These are phyloP conservation scores for Astrothelium subdiscretum DNA, from an alignment of 495 filamentous ascomycete genomes.

Conservation along the genomic window DNA sequence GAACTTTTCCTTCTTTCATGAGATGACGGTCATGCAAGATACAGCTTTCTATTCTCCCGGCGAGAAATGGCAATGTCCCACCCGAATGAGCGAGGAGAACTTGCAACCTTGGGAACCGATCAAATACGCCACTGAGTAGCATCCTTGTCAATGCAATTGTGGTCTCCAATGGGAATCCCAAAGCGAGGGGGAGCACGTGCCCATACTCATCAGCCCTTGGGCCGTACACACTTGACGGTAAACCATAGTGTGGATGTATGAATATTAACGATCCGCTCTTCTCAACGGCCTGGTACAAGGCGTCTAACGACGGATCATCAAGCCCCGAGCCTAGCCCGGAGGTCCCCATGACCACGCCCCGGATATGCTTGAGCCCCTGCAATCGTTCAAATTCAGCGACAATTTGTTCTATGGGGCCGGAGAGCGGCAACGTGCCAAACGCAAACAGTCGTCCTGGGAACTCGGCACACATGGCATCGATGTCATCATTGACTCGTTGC, in stretches of 20 bases:
- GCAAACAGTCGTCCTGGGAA: slow-evolving; percentile 56
- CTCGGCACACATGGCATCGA: slow-evolving; percentile 52
- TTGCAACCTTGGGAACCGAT: slow-evolving; percentile 55
- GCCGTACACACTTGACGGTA: slow-evolving; percentile 70
- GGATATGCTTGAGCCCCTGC: slow-evolving; percentile 49
- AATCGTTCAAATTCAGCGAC: slow-evolving; percentile 55
- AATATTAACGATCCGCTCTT: slow-evolving; percentile 56
- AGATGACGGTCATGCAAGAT: slow-evolving; percentile 69
- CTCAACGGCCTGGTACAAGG: slow-evolving; percentile 58
- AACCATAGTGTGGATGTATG: slow-evolving; percentile 87
- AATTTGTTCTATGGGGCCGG: slow-evolving; percentile 47
- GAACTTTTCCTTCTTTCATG: slow-evolving; percentile 37
- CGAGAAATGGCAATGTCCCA: slow-evolving; percentile 79
- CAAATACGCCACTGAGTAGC: slow-evolving; percentile 75
- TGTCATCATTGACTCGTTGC: slow-evolving; percentile 59
- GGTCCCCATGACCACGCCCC: slow-evolving; percentile 81
- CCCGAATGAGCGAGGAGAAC: slow-evolving; percentile 82
- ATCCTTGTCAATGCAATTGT: slow-evolving; percentile 85
- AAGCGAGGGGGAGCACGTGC: slow-evolving; percentile 73
- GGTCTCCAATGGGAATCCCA: slow-evolving; percentile 90
- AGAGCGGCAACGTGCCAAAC: slow-evolving; percentile 72
- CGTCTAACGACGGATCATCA: slow-evolving; percentile 62
- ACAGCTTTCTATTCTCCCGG: slow-evolving; percentile 80
- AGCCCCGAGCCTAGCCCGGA: slow-evolving; percentile 69
- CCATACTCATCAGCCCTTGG: slow-evolving; percentile 61